Base-by-base conservation (phyloP, 257 asterid species). In the Solanum acaule region DNA sequence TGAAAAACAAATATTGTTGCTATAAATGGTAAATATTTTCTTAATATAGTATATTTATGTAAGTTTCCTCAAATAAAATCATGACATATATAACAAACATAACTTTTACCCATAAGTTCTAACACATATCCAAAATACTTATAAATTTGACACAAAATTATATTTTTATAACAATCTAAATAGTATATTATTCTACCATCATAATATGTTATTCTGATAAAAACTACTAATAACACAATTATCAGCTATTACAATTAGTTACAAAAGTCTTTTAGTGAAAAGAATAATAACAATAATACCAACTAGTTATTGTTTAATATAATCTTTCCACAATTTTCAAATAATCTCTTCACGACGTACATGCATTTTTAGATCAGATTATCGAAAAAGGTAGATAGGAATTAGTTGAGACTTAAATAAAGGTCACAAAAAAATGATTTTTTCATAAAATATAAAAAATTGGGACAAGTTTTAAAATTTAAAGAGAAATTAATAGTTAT, bases 1-100 rank as follows among this genome's bases (percentile, higher is more conserved):
- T 42, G 15, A 40, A 42, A 42, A 42, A 42, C n/a, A 42, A 42
- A 10, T 10, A 0, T 42, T 42, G 5, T 0, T 42, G 0, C 0
- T 42, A 42, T 42, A 42, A 42, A 42, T 42, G 49, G 5, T 42
- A 42, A 42, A 10, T 42, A 42, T 42, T 42, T 42, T 42, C 15
- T 11, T 42, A 10, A 42, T 42, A 42, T 42, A 10, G 1, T 42
- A 42, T 42, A 42, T 42, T 42, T 42, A 10, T 42, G 14, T 10
- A 42, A 3, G 49, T 44, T 44, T 44, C 52, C n/a, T n/a, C n/a
- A n/a, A n/a, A n/a, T n/a, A n/a, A n/a, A n/a, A n/a, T 3, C 10
- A 16, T 16, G 9, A 52, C 23, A 16, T 18, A 52, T 52, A 52
- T 52, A 52, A 16, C 63, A 52, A 46, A 46, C 56, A 46, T 46